phyloP scores from a whole-genome alignment of 1,284 basidiomycete genomes.

The Takashimella tepidaria region DNA sequence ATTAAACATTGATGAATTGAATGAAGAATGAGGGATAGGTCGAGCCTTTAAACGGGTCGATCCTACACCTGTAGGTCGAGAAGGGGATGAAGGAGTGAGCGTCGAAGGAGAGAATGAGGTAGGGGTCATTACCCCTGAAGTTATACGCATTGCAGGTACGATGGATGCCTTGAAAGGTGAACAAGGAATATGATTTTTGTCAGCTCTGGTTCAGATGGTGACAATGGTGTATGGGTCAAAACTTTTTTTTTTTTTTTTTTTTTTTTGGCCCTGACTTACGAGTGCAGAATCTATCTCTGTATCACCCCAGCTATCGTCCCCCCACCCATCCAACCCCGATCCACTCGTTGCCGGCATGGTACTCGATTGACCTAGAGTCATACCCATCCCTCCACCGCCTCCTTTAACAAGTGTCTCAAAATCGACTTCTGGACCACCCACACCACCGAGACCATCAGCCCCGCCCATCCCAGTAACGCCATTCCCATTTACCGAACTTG shows the following conservation, averaged over 20 bases:
- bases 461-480: background rate
- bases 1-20: conserved; percentile 40
- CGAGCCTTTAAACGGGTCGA: conserved; percentile 25
- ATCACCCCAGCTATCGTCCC: conserved; percentile 38
- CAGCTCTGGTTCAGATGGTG: no score
- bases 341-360: background rate
- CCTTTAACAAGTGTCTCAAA: conserved; percentile 48
- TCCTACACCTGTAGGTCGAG: conserved; percentile 2
- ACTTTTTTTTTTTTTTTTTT: no score
- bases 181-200: conserved; percentile 2
- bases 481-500: background rate
- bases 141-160: background rate
- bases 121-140: conserved; percentile 8
- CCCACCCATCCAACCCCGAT: conserved; percentile 35
- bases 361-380: background rate
- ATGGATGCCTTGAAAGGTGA: conserved; percentile 11
- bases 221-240: no score
- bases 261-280: conserved; percentile 17
- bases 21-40: conserved; percentile 34
- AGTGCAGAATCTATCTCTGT: conserved; percentile 17
- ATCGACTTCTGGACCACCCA: conserved; percentile 39
- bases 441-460: background rate
- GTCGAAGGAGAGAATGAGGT: conserved; percentile 21
- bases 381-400: background rate
- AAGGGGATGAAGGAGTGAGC: conserved; percentile 10